These are phyloP conservation scores for Cardamine chenopodiifolia DNA, from an alignment of 345 rosid genomes.

Conservation along the genomic window DNA sequence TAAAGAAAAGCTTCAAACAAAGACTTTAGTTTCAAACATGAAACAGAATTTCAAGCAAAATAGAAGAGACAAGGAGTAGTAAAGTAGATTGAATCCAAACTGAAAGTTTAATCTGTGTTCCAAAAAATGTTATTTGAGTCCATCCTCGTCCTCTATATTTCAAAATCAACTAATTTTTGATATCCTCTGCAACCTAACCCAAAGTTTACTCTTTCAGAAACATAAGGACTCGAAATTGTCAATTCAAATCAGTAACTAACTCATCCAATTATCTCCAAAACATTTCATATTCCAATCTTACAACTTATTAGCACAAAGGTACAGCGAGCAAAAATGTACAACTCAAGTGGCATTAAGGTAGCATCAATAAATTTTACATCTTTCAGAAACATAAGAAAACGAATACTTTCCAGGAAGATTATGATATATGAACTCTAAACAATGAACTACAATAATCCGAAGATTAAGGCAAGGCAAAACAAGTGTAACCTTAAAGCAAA, in stretches of 20 bases:
- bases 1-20: no score
- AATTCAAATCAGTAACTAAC: neutral
- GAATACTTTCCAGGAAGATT: neutral
- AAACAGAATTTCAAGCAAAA: no score
- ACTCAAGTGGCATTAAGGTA: neutral
- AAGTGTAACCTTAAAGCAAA: no score
- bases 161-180: no score
- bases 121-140: no score
- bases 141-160: no score
- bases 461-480: neutral
- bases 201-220: no score
- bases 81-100: neutral
- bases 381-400: neutral
- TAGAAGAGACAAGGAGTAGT: no score
- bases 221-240: no score
- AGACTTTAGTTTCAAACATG: neutral
- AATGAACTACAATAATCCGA: neutral
- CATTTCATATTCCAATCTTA: conserved; percentile 1
- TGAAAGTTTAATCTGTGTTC: neutral
- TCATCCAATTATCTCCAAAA: neutral
- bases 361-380: neutral
- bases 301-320: neutral
- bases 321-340: neutral
- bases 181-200: no score
- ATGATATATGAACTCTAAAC: neutral